A percentile compares a stretch with the other conserved stretches of the same genome.
Evolutionary conservation across 768 basidiomycete genomes (phyloP).

Genomic region (Vishniacozyma victoriae): DNA sequence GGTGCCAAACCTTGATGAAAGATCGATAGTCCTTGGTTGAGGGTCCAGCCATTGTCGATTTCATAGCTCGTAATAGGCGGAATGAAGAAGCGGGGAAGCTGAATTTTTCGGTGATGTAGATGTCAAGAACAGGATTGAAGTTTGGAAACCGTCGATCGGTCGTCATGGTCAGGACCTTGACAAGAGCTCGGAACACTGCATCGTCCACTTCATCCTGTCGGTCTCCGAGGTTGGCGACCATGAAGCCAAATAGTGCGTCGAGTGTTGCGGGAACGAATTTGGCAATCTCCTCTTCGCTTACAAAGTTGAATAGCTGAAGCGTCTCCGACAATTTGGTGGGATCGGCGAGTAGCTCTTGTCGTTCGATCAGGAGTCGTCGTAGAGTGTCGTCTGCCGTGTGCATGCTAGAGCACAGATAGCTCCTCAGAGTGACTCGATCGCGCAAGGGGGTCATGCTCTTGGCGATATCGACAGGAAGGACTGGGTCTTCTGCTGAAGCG

Average conservation of each 20-base stretch:
- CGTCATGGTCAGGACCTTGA: conserved; percentile 84
- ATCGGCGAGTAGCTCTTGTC: conserved; percentile 53
- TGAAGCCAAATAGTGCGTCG: conserved; percentile 83
- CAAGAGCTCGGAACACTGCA: conserved; percentile 81
- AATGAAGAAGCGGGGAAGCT: conserved; percentile 70
- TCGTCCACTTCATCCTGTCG: conserved; percentile 68
- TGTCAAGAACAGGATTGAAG: conserved; percentile 86
- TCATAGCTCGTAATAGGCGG: conserved; percentile 82
- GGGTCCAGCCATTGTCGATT: conserved; percentile 67
- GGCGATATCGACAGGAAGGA: conserved; percentile 50
- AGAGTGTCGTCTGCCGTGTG: conserved; percentile 86
- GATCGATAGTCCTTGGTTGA: conserved; percentile 71
- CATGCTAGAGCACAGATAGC: conserved; percentile 84
- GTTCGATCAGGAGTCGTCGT: conserved; percentile 62
- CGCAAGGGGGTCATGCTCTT: conserved; percentile 59
- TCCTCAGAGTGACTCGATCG: conserved; percentile 74
- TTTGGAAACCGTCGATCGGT: conserved; percentile 92
- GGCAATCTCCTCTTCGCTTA: conserved; percentile 88
- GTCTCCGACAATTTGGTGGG: conserved; percentile 63
- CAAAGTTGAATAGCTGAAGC: conserved; percentile 80
- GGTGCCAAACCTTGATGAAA: conserved; percentile 93
- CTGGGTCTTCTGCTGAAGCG: conserved; percentile 49
- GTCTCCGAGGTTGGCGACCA: conserved; percentile 68
- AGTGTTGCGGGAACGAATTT: conserved; percentile 87
- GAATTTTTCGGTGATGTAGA: conserved; percentile 89